phyloP scores from a whole-genome alignment of 192 early-diverging fungal genomes.

The Podila epicladia region DNA sequence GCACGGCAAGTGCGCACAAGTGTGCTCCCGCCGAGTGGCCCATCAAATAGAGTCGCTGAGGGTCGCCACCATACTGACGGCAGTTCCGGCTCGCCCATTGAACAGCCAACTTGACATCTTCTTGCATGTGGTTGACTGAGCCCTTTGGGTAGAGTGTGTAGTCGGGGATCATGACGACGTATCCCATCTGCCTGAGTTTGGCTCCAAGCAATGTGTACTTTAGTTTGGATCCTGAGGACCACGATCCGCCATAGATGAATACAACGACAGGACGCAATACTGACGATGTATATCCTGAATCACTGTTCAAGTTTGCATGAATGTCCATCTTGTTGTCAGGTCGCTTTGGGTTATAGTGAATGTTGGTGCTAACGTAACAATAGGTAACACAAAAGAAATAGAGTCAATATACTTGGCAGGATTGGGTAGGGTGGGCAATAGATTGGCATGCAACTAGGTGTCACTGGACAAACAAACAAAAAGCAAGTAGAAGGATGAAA shows the following conservation, averaged over 20 bases:
- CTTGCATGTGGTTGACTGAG: constrained; percentile 6
- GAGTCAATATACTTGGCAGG: background rate
- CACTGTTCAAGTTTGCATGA: constrained; percentile 17
- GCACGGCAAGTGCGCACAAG: constrained; percentile 29
- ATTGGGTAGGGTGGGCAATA: too few species aligned
- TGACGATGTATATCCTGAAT: background rate
- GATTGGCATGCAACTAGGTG: too few species aligned
- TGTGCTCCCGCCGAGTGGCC: constrained; percentile 45
- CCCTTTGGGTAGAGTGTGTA: constrained; percentile 60
- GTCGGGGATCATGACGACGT: constrained; percentile 60
- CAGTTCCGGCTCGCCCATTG: constrained; percentile 51
- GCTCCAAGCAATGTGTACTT: constrained; percentile 55
- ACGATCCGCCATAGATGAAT: constrained; percentile 62
- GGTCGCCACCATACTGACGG: constrained; percentile 35
- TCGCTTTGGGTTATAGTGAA: constrained; percentile 13
- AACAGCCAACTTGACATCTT: constrained; percentile 54
- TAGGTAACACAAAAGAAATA: background rate
- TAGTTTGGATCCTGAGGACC: constrained; percentile 54
- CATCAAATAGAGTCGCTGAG: constrained; percentile 47
- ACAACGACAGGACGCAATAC: constrained; percentile 51
- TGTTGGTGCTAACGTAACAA: background rate
- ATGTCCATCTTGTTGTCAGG: constrained; percentile 19
- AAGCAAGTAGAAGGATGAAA: constrained; percentile 30
- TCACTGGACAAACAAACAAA: constrained; percentile 25
- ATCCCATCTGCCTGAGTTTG: constrained; percentile 56